Conservation (phyloP, 768 basidiomycete genomes). For the Pulveroboletus sp. region DNA sequence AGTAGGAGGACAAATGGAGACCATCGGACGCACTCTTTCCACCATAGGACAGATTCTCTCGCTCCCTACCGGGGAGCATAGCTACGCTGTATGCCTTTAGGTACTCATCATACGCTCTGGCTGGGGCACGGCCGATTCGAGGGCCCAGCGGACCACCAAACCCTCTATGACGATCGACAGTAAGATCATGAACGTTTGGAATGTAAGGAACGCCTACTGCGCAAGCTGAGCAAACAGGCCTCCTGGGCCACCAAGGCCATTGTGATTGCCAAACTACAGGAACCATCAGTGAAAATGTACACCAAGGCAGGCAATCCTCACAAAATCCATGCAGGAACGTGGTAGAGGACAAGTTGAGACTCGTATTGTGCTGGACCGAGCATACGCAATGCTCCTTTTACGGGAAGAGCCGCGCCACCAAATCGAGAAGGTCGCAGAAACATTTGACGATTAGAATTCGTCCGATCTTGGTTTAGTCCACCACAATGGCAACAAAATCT, state of each 20-base stretch:
- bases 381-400: slow-evolving; percentile 28
- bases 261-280: slow-evolving; percentile 35
- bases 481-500: slow-evolving; percentile 29
- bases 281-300: not conserved
- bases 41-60: slow-evolving; percentile 92
- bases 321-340: slow-evolving; percentile 37
- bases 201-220: slow-evolving; percentile 39
- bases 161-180: slow-evolving; percentile 38
- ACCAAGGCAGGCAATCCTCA: slow-evolving; percentile 16
- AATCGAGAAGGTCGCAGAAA: slow-evolving; percentile 29
- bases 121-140: slow-evolving; percentile 47
- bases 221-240: slow-evolving; percentile 67
- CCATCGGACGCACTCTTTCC: slow-evolving; percentile 81
- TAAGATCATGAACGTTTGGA: slow-evolving; percentile 14
- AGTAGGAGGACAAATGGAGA: slow-evolving; percentile 8
- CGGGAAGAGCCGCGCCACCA: slow-evolving; percentile 29
- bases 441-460: slow-evolving; percentile 13
- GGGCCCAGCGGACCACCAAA: slow-evolving; percentile 51
- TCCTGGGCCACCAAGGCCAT: slow-evolving; percentile 45
- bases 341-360: slow-evolving; percentile 19
- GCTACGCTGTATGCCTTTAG: slow-evolving; percentile 94
- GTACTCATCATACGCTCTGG: slow-evolving; percentile 86
- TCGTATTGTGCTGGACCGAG: slow-evolving; percentile 1
- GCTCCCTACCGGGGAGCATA: slow-evolving; percentile 82
- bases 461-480: slow-evolving; percentile 9